Conservation (phyloP, 1,139 yeast genomes). For the Meyerozyma carpophila region DNA sequence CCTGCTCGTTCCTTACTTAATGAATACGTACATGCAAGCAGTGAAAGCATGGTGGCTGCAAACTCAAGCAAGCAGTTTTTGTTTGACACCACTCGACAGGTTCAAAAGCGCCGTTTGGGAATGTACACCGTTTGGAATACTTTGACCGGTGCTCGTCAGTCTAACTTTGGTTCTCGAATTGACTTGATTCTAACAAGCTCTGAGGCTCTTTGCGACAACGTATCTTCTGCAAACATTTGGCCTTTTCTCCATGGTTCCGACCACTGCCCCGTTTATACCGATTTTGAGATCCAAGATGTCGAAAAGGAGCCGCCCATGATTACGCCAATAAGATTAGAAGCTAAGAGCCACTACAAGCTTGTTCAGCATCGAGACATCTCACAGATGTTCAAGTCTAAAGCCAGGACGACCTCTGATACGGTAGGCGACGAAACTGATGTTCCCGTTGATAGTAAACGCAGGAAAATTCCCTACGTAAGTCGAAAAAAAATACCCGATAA, state of each 20-base stretch:
- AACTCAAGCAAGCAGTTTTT: conserved; percentile 26
- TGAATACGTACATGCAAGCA: conserved; percentile 18
- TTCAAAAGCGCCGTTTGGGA: conserved; percentile 52
- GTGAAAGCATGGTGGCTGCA: conserved; percentile 3
- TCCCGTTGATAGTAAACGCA: background rate
- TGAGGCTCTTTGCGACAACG: conserved; percentile 21
- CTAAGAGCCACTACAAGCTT: conserved; percentile 46
- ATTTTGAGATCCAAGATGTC: conserved; percentile 29
- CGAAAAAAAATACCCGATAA: conserved; percentile 6
- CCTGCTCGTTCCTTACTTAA: conserved; percentile 42
- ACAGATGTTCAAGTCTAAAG: conserved; percentile 32
- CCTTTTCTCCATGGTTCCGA: conserved; percentile 79
- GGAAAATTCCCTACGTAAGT: conserved; percentile 6
- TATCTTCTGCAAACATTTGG: conserved; percentile 56
- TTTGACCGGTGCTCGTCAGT: conserved; percentile 66
- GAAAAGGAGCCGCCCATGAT: conserved; percentile 4
- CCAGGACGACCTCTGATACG: background rate
- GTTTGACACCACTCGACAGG: conserved; percentile 59
- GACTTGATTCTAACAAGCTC: conserved; percentile 62
- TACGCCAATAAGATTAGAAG: conserved; percentile 46
- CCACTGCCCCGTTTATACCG: conserved; percentile 88
- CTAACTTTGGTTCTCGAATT: conserved; percentile 83
- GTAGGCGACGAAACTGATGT: background rate
- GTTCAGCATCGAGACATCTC: conserved; percentile 47
- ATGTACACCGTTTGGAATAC: conserved; percentile 96